Percentiles rank a stretch among this genome's conserved stretches.
These are phyloP conservation scores for Exophiala dermatitidis DNA, from an alignment of 2,329 filamentous ascomycete species.

Conservation along the genomic window DNA sequence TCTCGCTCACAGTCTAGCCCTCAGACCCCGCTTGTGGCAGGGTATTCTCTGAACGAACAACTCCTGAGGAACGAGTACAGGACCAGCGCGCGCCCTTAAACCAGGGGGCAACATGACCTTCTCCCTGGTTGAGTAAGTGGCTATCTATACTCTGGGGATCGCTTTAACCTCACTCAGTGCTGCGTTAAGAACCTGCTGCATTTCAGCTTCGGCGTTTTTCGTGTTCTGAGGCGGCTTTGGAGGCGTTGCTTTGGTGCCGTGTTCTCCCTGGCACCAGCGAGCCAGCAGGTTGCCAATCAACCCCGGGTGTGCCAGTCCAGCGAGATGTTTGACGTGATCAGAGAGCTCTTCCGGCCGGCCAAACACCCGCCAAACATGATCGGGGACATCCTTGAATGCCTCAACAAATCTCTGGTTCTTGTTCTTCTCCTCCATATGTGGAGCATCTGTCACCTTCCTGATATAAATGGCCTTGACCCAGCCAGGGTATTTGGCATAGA, in stretches of 20 bases:
- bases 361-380: slow-evolving; percentile 71
- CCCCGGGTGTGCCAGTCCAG: slow-evolving; percentile 20
- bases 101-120: background rate
- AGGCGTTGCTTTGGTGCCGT: slow-evolving; percentile 5
- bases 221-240: background rate
- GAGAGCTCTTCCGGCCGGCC: slow-evolving; percentile 62
- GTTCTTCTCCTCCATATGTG: slow-evolving; percentile 67
- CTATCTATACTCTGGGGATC: no score
- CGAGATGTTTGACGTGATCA: slow-evolving; percentile 27
- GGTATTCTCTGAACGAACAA: no score
- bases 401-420: slow-evolving; percentile 68
- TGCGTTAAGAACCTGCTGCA: no score
- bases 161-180: no score
- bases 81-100: background rate
- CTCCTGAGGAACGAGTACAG: no score
- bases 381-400: slow-evolving; percentile 70
- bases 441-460: slow-evolving; percentile 70
- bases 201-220: background rate
- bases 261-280: slow-evolving; percentile 19
- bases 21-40: no score
- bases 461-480: slow-evolving; percentile 85
- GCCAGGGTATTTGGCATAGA: slow-evolving; percentile 58
- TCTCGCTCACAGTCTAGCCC: no score
- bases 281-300: slow-evolving; percentile 14
- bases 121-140: background rate